phyloP scores from a whole-genome alignment of 2,329 filamentous ascomycete species.

The Aspergillus sp. region DNA sequence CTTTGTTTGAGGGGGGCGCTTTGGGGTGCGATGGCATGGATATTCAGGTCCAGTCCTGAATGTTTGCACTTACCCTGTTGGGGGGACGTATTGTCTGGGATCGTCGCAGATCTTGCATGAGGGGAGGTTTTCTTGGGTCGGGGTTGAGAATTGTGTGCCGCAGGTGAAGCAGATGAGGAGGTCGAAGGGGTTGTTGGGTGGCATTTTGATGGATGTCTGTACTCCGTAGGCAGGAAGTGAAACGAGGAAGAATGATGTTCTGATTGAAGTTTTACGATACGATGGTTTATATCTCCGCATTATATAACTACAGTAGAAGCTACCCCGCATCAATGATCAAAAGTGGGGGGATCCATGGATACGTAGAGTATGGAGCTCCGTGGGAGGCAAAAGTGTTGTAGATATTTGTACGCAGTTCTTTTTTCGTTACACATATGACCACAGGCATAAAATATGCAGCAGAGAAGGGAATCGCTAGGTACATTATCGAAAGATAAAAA shows the following conservation, averaged over 20 bases:
- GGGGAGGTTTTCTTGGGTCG: constrained; percentile 9
- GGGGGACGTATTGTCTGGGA: constrained; percentile 30
- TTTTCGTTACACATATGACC: constrained; percentile 6
- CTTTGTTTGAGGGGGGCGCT: not conserved
- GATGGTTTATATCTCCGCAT: not conserved
- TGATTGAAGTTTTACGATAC: not conserved
- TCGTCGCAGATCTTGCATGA: constrained; percentile 34
- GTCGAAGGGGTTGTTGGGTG: constrained; percentile 15
- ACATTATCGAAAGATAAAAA: constrained; percentile 12
- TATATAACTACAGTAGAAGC: not conserved
- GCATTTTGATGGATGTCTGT: constrained; percentile 8
- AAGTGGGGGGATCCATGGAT: not conserved
- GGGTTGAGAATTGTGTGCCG: constrained; percentile 24
- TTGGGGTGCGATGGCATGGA: no score
- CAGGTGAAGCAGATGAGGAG: constrained; percentile 29
- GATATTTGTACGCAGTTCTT: not conserved
- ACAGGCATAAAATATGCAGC: constrained; percentile 11
- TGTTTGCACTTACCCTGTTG: constrained; percentile 22
- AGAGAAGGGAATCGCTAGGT: constrained; percentile 21
- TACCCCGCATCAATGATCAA: not conserved
- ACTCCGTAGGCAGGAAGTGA: not conserved
- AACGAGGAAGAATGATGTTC: not conserved
- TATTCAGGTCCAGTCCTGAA: not conserved
- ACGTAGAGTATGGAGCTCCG: not conserved
- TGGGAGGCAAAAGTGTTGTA: not conserved